phyloP scores from a whole-genome alignment of 2,329 filamentous ascomycete genomes.

The Diplocarpon rosae region DNA sequence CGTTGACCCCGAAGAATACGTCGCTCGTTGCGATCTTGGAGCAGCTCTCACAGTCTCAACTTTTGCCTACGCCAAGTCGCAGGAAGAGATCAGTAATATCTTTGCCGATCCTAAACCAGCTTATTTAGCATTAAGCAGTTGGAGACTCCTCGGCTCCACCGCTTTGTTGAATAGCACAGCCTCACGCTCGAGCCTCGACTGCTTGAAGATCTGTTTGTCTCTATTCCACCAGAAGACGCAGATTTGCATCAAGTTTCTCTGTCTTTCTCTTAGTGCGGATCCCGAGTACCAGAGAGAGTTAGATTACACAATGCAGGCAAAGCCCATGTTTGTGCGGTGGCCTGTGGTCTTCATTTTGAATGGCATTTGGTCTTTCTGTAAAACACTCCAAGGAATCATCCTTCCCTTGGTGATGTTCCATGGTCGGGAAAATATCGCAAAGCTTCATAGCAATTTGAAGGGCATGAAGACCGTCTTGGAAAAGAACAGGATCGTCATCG shows the following conservation, averaged over 20 bases:
- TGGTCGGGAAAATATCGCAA: neutral
- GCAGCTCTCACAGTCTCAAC: constrained; percentile 6
- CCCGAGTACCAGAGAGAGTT: constrained; percentile 34
- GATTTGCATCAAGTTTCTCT: constrained; percentile 32
- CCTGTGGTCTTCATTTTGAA: constrained; percentile 30
- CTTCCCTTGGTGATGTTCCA: constrained; percentile 1
- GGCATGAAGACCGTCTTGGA: constrained; percentile 2
- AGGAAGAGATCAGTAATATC: neutral
- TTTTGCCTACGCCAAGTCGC: constrained; percentile 3
- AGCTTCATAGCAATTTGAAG: neutral
- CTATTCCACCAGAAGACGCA: constrained; percentile 32
- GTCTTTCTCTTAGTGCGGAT: constrained; percentile 33
- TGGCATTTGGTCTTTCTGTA: constrained; percentile 35
- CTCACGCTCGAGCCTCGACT: neutral
- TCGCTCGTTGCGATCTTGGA: constrained; percentile 16
- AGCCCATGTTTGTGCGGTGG: constrained; percentile 21
- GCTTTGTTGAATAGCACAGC: neutral
- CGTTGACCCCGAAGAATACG: constrained; percentile 8
- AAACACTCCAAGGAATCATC: neutral
- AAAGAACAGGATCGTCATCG: constrained; percentile 1
- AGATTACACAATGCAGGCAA: constrained; percentile 22
- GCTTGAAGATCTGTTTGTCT: constrained; percentile 2
- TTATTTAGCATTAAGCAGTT: constrained; percentile 3
- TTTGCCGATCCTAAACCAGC: neutral
- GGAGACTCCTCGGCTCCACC: neutral